Evolutionary conservation across 2,329 filamentous ascomycete genomes (phyloP), one percentile per base, ranked within the genome.

Genomic region (Leptodontidium sp.): DNA sequence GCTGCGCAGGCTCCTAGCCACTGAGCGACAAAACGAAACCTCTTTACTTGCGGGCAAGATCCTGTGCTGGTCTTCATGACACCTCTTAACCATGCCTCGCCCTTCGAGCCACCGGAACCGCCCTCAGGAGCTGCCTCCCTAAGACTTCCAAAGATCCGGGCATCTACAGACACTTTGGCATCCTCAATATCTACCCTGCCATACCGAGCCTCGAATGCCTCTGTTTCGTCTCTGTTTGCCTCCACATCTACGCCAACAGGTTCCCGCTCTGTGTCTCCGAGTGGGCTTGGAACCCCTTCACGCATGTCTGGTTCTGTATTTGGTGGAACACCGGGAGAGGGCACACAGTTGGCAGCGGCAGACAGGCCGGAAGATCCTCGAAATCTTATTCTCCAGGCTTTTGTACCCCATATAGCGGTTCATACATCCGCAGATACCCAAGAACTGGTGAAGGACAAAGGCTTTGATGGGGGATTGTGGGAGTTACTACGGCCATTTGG

Each of bases 401-500:
- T 97, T 78, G 93, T 95, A 15, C 97, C 96, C 0, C 92, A 96
- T 71, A 89, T 99, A 57, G 93, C 92, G 7, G 88, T 99, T 35
- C 91, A 94, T 74, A 88, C 93, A n/a, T 97, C 95, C 15, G 83
- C 87, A 17, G 95, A 98, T 77, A 96, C 93, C 0, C 92, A 98
- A 77, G 87, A 90, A 67, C 81, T 99, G 68, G 86, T 94, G 65
- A 86, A 85, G 68, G 90, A 91, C 72, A 99, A 99, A 81, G 97
- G 97, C 0, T 93, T 98, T 73, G 84, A 88, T 49, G 86, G 89
- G 55, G 94, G 95, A 0, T 84, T 99, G 61, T 90, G 94, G 84
- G 92, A 97, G 79, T 83, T 99, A 29, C 82, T 99, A 66, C 86
- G 95, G 62, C 95, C 96, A 0, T 99, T 97, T 82, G 96, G 96